Conservation (phyloP, 305 asterid genomes). For the Solanum aculeatissimum region DNA sequence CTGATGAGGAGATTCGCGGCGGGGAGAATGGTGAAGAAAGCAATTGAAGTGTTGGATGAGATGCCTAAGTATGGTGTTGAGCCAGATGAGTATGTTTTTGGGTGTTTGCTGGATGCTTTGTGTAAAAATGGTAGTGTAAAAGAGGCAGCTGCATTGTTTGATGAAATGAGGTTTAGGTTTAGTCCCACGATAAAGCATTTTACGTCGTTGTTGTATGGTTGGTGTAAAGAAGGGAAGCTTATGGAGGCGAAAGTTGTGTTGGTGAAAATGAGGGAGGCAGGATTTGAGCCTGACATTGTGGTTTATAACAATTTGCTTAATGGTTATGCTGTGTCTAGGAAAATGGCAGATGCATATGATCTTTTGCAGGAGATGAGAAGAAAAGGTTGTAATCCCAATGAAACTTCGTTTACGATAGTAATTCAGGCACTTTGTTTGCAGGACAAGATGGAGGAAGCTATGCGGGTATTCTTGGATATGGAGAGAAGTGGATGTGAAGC, state of each 20-base stretch:
- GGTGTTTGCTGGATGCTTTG: slow-evolving; percentile 82
- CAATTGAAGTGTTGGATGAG: slow-evolving; percentile 82
- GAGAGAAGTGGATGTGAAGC: slow-evolving; percentile 58
- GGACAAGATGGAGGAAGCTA: slow-evolving; percentile 75
- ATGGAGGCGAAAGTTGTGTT: slow-evolving; percentile 79
- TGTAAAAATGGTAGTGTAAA: slow-evolving; percentile 84
- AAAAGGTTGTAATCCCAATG: slow-evolving; percentile 59
- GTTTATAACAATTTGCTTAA: slow-evolving; percentile 76
- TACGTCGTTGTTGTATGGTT: slow-evolving; percentile 74
- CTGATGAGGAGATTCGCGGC: slow-evolving; percentile 94
- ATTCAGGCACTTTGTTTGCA: slow-evolving; percentile 77
- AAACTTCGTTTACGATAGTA: slow-evolving; percentile 65
- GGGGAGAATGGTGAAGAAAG: slow-evolving; percentile 82
- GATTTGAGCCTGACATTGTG: slow-evolving; percentile 86
- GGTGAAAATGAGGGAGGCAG: slow-evolving; percentile 85
- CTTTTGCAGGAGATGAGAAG: slow-evolving; percentile 72
- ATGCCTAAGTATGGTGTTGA: slow-evolving; percentile 88
- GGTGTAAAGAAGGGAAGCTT: slow-evolving; percentile 91
- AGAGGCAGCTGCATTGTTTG: slow-evolving; percentile 82
- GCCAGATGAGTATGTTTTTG: slow-evolving; percentile 85
- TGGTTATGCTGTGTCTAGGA: slow-evolving; percentile 68
- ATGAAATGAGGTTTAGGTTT: slow-evolving; percentile 63
- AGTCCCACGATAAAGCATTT: slow-evolving; percentile 68
- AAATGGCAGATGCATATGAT: slow-evolving; percentile 68
- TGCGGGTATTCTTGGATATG: slow-evolving; percentile 57